Conservation (phyloP, 805 yeast species). For the Metschnikowia chrysomelidarum region DNA sequence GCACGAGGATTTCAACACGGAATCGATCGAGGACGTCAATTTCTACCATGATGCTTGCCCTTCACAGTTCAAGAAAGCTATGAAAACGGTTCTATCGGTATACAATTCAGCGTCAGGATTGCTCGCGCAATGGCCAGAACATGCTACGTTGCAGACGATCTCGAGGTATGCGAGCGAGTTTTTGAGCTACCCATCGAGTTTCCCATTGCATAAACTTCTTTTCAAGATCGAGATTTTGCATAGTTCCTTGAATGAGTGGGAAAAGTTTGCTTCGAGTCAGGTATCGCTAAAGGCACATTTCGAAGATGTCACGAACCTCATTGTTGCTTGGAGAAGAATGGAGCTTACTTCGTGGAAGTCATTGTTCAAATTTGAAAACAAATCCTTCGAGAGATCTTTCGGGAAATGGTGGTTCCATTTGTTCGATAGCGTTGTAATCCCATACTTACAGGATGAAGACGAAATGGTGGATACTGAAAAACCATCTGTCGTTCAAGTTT, state of each 20-base stretch:
- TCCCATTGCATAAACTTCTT: constrained; percentile 75
- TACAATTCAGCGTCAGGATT: constrained; percentile 39
- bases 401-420: constrained; percentile 93
- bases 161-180: constrained; percentile 64
- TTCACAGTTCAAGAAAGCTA: constrained; percentile 60
- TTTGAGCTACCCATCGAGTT: constrained; percentile 54
- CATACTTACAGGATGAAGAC: constrained; percentile 30
- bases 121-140: constrained; percentile 86
- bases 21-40: constrained; percentile 30
- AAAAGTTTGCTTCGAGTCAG: constrained; percentile 79
- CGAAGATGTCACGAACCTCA: constrained; percentile 59
- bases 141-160: constrained; percentile 78
- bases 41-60: constrained; percentile 65
- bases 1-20: constrained; percentile 19
- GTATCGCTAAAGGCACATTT: constrained; percentile 60
- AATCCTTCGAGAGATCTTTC: constrained; percentile 42
- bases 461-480: constrained; percentile 35
- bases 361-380: constrained; percentile 65
- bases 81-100: constrained; percentile 38
- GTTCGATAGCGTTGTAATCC: constrained; percentile 73
- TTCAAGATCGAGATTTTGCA: constrained; percentile 86
- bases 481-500: constrained; percentile 27
- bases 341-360: constrained; percentile 86
- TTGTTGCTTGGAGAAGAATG: constrained; percentile 87
- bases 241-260: constrained; percentile 87